Conservation (phyloP, 495 filamentous ascomycete species). For the Platismatia glauca region DNA sequence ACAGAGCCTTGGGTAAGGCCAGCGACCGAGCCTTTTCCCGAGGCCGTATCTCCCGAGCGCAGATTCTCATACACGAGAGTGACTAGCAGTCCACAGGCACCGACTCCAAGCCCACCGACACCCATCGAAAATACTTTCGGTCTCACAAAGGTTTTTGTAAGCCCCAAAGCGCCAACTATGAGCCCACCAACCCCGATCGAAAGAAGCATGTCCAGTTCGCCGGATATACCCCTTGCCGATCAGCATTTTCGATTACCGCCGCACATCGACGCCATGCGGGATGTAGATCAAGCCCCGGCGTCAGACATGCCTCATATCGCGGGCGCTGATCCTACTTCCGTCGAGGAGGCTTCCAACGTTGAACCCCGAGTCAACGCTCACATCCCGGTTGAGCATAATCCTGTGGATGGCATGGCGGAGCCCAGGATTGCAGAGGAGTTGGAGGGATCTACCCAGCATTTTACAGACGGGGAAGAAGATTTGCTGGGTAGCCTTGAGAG, state of each 20-base stretch:
- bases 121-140: conserved; percentile 21
- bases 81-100: conserved; percentile 20
- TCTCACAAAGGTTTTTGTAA: conserved; percentile 12
- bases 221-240: conserved; percentile 18
- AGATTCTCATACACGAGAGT: conserved; percentile 14
- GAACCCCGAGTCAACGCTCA: conserved; percentile 11
- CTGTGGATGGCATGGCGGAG: conserved; percentile 15
- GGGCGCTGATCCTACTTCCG: conserved; percentile 9
- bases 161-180: conserved; percentile 22
- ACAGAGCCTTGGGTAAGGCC: background rate
- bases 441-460: conserved; percentile 5
- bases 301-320: background rate
- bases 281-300: background rate
- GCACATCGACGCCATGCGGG: conserved; percentile 4
- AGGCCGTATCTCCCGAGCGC: conserved; percentile 10
- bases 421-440: conserved; percentile 3
- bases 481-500: conserved; percentile 19
- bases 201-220: conserved; percentile 20
- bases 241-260: conserved; percentile 15
- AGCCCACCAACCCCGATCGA: conserved; percentile 16
- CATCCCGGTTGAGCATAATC: conserved; percentile 12
- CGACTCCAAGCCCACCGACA: conserved; percentile 25
- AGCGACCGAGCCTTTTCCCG: background rate
- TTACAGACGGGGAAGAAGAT: conserved; percentile 20
- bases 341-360: conserved; percentile 16